Conservation (phyloP, 371 early-diverging fungal species). For the Circinella minor region DNA sequence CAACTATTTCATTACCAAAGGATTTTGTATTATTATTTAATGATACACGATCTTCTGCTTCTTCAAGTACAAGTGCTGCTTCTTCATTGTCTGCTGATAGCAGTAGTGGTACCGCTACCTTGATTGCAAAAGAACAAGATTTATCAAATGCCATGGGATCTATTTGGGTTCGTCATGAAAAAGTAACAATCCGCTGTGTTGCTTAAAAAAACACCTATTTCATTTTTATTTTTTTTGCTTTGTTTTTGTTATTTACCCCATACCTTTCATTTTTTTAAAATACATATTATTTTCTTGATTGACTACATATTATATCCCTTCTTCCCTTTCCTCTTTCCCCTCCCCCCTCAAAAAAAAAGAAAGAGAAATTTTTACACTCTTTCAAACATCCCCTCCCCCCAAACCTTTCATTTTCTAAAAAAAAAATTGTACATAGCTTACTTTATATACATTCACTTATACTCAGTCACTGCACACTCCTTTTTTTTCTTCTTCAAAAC, state of each 20-base stretch:
- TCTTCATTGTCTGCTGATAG: conserved; percentile 16
- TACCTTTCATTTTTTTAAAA: conserved; percentile 2
- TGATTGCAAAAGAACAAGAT: conserved; percentile 26
- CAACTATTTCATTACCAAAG: conserved; percentile 15
- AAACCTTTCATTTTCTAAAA: conserved; percentile 3
- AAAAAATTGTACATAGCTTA: conserved; percentile 10
- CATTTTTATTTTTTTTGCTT: not conserved
- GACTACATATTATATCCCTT: too few species aligned
- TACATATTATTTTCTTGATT: too few species aligned
- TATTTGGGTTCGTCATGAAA: conserved; percentile 28
- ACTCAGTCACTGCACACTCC: too few species aligned
- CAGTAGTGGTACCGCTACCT: conserved; percentile 14
- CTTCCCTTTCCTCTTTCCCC: too few species aligned
- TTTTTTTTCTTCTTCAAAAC: not conserved
- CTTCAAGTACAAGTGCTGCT: conserved; percentile 25
- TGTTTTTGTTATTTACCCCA: conserved; percentile 6
- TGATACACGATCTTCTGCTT: conserved; percentile 31
- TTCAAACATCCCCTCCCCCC: not conserved
- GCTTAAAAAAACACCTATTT: not conserved
- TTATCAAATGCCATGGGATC: conserved; percentile 23
- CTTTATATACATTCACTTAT: not conserved
- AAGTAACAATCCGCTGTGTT: conserved; percentile 33
- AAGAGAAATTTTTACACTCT: too few species aligned
- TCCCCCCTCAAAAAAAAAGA: too few species aligned
- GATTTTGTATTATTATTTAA: conserved; percentile 28